Percentiles rank a stretch among this genome's conserved stretches.
Evolutionary conservation across 257 asterid species (phyloP).

Genomic region (Fraxinus cuspidata): DNA sequence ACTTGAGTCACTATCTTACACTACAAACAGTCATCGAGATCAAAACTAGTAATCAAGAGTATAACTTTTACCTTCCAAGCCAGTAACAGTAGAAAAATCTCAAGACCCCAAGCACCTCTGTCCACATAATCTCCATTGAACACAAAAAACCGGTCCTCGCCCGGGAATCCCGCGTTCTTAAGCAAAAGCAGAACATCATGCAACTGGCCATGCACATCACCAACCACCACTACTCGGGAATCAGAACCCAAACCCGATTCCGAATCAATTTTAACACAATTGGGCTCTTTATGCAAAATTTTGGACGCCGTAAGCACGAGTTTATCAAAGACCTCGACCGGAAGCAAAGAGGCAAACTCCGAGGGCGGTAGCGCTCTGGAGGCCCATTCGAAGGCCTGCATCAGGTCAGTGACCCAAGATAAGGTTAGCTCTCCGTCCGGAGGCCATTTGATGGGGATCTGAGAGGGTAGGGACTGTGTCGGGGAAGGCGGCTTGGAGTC

Average conservation of each 20-base stretch:
- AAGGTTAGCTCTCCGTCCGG: slow-evolving; percentile 48
- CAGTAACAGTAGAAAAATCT: slow-evolving; percentile 68
- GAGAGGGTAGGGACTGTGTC: slow-evolving; percentile 40
- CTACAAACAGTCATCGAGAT: not conserved
- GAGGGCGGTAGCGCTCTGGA: slow-evolving; percentile 61
- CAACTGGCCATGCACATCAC: slow-evolving; percentile 94
- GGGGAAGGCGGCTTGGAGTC: slow-evolving; percentile 47
- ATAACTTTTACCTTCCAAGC: slow-evolving; percentile 86
- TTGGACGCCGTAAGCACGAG: slow-evolving; percentile 75
- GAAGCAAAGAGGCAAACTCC: slow-evolving; percentile 70
- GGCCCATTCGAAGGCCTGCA: slow-evolving; percentile 85
- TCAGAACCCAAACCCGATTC: slow-evolving; percentile 39
- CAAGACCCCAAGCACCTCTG: slow-evolving; percentile 99
- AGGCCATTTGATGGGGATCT: slow-evolving; percentile 90
- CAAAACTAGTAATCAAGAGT: slow-evolving; percentile 2
- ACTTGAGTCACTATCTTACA: not conserved
- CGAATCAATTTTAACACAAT: slow-evolving; percentile 67
- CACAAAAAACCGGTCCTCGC: slow-evolving; percentile 76
- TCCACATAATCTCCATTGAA: slow-evolving; percentile 98
- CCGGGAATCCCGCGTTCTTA: slow-evolving; percentile 75
- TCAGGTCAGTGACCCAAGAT: slow-evolving; percentile 66
- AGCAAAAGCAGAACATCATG: slow-evolving; percentile 80
- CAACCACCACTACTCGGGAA: slow-evolving; percentile 79
- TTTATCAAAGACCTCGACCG: slow-evolving; percentile 74
- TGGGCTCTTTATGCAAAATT: slow-evolving; percentile 92